phyloP scores from a whole-genome alignment of 2,329 filamentous ascomycete genomes.

The Beauveria brongniartii region DNA sequence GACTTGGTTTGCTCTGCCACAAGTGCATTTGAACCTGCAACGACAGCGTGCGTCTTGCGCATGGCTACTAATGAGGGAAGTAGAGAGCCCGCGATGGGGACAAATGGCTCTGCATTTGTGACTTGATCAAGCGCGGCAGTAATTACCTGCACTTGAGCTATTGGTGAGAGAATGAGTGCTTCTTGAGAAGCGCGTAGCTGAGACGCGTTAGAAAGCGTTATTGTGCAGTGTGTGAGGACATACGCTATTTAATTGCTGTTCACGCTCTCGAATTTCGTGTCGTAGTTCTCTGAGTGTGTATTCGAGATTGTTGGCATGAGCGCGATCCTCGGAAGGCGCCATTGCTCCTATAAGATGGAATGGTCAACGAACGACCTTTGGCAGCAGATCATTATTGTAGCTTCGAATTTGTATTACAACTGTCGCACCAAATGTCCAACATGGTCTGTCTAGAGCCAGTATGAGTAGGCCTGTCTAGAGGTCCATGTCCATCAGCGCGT shows the following conservation, averaged over 20 bases:
- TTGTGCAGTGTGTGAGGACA: background rate
- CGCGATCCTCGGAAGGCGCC: slow-evolving; percentile 20
- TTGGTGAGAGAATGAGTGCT: slow-evolving; percentile 19
- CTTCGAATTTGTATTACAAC: background rate
- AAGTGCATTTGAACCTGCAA: slow-evolving; percentile 55
- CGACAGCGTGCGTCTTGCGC: slow-evolving; percentile 56
- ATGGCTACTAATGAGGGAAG: slow-evolving; percentile 65
- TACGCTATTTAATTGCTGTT: slow-evolving; percentile 41
- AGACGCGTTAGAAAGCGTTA: background rate
- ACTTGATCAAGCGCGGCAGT: slow-evolving; percentile 59
- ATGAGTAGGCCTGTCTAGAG: background rate
- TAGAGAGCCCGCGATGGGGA: slow-evolving; percentile 59
- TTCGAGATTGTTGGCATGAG: slow-evolving; percentile 46
- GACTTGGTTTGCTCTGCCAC: slow-evolving; percentile 37
- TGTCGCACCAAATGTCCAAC: background rate
- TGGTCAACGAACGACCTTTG: background rate
- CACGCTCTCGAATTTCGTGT: slow-evolving; percentile 45
- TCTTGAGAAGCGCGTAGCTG: slow-evolving; percentile 5
- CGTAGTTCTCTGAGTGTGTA: slow-evolving; percentile 62
- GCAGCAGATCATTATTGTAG: background rate
- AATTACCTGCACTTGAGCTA: slow-evolving; percentile 36
- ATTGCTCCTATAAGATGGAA: background rate
- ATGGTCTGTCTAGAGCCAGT: background rate
- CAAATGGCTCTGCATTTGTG: slow-evolving; percentile 51
- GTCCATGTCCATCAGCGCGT: background rate